Conservation (phyloP, 768 basidiomycete genomes). For the Mycena albidolilacea region DNA sequence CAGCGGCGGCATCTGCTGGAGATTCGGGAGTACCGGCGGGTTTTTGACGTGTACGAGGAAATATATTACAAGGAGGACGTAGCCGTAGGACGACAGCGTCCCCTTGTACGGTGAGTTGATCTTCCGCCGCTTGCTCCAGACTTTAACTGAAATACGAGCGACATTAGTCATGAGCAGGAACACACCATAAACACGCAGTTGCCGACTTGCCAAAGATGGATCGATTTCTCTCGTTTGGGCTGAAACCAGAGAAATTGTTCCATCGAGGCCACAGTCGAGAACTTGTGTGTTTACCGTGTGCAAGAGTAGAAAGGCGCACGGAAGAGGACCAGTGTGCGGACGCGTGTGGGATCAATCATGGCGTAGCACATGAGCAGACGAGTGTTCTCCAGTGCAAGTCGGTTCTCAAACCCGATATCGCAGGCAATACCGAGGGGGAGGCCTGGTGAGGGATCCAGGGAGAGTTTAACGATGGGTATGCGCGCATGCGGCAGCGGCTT, state of each 20-base stretch:
- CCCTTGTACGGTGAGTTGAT: slow-evolving; percentile 99
- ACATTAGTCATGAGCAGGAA: slow-evolving; percentile 8
- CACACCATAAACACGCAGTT: slow-evolving; percentile 12
- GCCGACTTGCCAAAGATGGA: slow-evolving; percentile 22
- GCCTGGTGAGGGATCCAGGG: slow-evolving; percentile 87
- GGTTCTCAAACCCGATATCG: slow-evolving; percentile 99
- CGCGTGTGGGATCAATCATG: slow-evolving; percentile 94
- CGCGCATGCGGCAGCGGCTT: slow-evolving; percentile 96
- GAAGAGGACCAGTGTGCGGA: slow-evolving; percentile 95
- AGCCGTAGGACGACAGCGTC: slow-evolving; percentile 96
- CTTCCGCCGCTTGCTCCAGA: slow-evolving; percentile 98
- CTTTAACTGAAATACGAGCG: slow-evolving; percentile 80
- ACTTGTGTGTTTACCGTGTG: slow-evolving; percentile 18
- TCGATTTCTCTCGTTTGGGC: slow-evolving; percentile 1
- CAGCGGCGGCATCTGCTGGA: slow-evolving; percentile 94
- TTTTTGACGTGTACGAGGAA: slow-evolving; percentile 98
- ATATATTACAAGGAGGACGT: slow-evolving; percentile 97
- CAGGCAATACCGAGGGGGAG: slow-evolving; percentile 93
- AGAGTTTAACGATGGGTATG: slow-evolving; percentile 98
- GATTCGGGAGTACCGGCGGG: slow-evolving; percentile 95
- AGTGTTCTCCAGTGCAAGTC: slow-evolving; percentile 97
- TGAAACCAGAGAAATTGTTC: slow-evolving; percentile 14
- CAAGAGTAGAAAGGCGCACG: slow-evolving; percentile 70
- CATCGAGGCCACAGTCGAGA: slow-evolving; percentile 32
- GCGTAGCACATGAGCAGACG: slow-evolving; percentile 97